Evolutionary conservation across 2,329 filamentous ascomycete genomes (phyloP).

Genomic region (Cladosporium sp.): DNA sequence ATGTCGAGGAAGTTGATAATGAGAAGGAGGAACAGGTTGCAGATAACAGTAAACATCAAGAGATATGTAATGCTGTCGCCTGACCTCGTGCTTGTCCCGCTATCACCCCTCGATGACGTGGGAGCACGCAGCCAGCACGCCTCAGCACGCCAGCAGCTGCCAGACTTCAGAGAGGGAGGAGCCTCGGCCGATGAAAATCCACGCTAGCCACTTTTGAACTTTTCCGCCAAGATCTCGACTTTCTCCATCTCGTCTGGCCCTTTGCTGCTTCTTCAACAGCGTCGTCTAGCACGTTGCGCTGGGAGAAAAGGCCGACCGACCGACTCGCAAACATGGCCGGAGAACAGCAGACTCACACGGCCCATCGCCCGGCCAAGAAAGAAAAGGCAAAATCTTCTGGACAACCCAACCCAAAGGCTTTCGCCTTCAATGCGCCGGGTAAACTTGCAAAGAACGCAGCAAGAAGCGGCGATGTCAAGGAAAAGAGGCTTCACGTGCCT

Average conservation of each 20-base stretch:
- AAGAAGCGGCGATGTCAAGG: slow-evolving; percentile 76
- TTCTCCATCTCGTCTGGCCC: slow-evolving; percentile 21
- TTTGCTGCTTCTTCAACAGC: background rate
- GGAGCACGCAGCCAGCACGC: background rate
- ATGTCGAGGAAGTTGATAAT: background rate
- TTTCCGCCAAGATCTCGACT: slow-evolving; percentile 6
- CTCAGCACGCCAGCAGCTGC: no score
- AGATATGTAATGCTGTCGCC: slow-evolving; percentile 5
- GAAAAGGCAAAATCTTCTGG: slow-evolving; percentile 54
- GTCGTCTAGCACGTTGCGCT: background rate
- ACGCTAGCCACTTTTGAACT: slow-evolving; percentile 3
- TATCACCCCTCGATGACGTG: slow-evolving; percentile 10
- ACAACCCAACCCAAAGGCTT: slow-evolving; percentile 85
- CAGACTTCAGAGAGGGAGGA: background rate
- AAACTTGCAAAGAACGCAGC: slow-evolving; percentile 71
- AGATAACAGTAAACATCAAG: slow-evolving; percentile 5
- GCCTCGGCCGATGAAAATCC: slow-evolving; percentile 7
- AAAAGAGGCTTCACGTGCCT: slow-evolving; percentile 93
- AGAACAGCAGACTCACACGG: slow-evolving; percentile 69
- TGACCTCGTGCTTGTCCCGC: slow-evolving; percentile 9
- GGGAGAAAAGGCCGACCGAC: background rate
- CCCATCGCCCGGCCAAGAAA: slow-evolving; percentile 73
- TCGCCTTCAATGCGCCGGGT: slow-evolving; percentile 77
- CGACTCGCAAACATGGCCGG: slow-evolving; percentile 24
- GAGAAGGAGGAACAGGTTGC: background rate